Conservation (phyloP, 768 basidiomycete genomes). For the Calocera viscosa region DNA sequence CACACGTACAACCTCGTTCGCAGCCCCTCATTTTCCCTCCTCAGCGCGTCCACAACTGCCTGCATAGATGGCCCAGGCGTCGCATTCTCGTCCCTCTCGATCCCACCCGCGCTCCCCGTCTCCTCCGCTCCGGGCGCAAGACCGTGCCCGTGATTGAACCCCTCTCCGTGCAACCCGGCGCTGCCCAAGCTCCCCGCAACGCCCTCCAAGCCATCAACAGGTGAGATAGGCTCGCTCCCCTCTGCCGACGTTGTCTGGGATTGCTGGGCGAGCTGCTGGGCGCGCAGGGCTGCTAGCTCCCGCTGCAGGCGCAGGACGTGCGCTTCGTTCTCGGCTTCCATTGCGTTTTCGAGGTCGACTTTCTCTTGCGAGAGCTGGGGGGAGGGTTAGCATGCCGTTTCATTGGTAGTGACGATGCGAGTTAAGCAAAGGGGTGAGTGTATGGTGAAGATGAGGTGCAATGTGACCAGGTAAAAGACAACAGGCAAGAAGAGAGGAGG, state of each 20-base stretch:
- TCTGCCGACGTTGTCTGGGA: constrained; percentile 19
- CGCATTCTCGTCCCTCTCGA: constrained; percentile 16
- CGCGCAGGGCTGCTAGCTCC: constrained; percentile 52
- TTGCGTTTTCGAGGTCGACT: constrained; percentile 63
- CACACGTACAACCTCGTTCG: constrained; percentile 36
- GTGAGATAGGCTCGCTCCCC: not conserved
- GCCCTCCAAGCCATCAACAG: constrained; percentile 24
- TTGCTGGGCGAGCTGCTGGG: constrained; percentile 42
- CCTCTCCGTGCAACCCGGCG: constrained; percentile 10
- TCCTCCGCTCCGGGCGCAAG: not conserved
- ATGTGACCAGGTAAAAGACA: not conserved
- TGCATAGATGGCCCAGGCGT: constrained; percentile 33
- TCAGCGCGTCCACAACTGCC: constrained; percentile 60
- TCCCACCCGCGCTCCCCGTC: constrained; percentile 10
- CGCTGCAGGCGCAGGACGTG: constrained; percentile 67
- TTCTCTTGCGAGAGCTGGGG: constrained; percentile 69
- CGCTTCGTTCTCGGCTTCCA: constrained; percentile 76
- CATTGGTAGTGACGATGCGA: no score
- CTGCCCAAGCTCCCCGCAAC: constrained; percentile 24
- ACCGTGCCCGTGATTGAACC: not conserved
- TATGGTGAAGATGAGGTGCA: no score
- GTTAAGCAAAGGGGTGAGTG: no score
- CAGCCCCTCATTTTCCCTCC: constrained; percentile 66
- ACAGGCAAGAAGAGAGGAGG: not conserved
- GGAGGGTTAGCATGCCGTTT: not conserved